phyloP scores from a whole-genome alignment of 306 rosid species.

The Cucurbita maxima region DNA sequence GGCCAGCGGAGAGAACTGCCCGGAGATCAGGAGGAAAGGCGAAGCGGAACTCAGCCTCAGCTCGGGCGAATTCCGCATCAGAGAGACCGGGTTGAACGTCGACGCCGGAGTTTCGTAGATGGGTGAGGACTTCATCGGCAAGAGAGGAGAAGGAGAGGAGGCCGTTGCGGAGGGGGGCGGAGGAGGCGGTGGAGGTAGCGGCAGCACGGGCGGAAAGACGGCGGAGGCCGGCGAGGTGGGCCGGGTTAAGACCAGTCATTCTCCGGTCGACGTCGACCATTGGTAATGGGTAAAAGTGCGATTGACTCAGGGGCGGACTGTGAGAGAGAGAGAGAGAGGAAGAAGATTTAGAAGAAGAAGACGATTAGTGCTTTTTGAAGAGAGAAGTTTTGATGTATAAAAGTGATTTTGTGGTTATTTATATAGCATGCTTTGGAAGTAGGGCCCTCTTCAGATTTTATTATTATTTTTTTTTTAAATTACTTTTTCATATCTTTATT shows the following conservation, averaged over 20 bases:
- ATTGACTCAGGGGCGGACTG: neutral
- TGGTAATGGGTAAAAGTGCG: neutral
- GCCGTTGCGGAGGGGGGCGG: constrained; percentile 44
- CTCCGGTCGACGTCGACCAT: constrained; percentile 99
- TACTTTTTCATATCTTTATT: neutral
- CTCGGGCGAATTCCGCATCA: constrained; percentile 75
- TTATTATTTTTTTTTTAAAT: neutral
- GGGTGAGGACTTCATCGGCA: constrained; percentile 49
- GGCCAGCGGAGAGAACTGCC: constrained; percentile 72
- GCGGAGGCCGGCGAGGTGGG: constrained; percentile 80
- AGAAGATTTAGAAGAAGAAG: neutral
- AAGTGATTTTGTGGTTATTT: constrained; percentile 11
- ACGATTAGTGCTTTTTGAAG: neutral
- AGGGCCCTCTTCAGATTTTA: constrained; percentile 23
- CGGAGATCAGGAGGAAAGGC: constrained; percentile 86
- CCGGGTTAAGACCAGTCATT: constrained; percentile 89
- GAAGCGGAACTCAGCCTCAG: constrained; percentile 86
- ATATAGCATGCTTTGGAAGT: constrained; percentile 21
- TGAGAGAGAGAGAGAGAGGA: neutral
- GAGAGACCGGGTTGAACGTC: constrained; percentile 62
- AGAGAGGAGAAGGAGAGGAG: constrained; percentile 64
- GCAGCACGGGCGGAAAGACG: constrained; percentile 93
- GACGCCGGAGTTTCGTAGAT: constrained; percentile 58
- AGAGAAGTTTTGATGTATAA: neutral
- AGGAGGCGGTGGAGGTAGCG: constrained; percentile 17